phyloP scores from a whole-genome alignment of 805 yeast species.

The Brettanomyces nanus region DNA sequence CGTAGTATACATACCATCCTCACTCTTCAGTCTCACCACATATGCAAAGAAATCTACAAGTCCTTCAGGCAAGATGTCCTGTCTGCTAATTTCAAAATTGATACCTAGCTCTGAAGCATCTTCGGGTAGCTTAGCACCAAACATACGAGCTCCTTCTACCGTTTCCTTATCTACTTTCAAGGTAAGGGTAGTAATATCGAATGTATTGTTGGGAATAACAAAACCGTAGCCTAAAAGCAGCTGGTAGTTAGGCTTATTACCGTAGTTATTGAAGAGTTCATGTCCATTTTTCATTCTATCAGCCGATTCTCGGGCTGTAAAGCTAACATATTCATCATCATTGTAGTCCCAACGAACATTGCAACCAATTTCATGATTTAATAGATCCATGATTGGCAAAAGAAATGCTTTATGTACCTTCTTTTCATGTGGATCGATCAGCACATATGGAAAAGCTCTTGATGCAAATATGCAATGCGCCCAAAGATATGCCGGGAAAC shows the following conservation, averaged over 20 bases:
- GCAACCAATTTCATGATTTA: constrained; percentile 58
- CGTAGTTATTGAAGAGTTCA: constrained; percentile 80
- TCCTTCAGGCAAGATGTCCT: constrained; percentile 28
- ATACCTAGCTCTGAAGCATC: constrained; percentile 28
- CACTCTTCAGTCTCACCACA: constrained; percentile 43
- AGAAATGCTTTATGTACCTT: constrained; percentile 48
- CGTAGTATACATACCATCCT: constrained; percentile 31
- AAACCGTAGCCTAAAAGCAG: constrained; percentile 76
- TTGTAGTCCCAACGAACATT: constrained; percentile 54
- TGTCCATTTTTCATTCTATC: constrained; percentile 28
- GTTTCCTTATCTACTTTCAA: constrained; percentile 40
- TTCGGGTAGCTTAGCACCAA: constrained; percentile 34
- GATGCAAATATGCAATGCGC: constrained; percentile 61
- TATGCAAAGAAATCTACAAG: constrained; percentile 47
- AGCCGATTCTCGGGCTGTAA: constrained; percentile 24
- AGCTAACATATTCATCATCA: constrained; percentile 26
- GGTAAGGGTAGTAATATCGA: constrained; percentile 52
- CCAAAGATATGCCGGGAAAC: constrained; percentile 70
- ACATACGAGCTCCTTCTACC: constrained; percentile 21
- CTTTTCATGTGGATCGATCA: constrained; percentile 32
- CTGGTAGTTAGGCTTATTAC: constrained; percentile 58
- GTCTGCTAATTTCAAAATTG: constrained; percentile 29
- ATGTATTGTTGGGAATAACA: constrained; percentile 40
- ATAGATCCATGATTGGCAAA: constrained; percentile 68
- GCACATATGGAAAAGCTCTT: constrained; percentile 70